Evolutionary conservation across 2,329 filamentous ascomycete species (phyloP), one percentile per base, ranked within the genome.

Genomic region (Aureobasidium lini): DNA sequence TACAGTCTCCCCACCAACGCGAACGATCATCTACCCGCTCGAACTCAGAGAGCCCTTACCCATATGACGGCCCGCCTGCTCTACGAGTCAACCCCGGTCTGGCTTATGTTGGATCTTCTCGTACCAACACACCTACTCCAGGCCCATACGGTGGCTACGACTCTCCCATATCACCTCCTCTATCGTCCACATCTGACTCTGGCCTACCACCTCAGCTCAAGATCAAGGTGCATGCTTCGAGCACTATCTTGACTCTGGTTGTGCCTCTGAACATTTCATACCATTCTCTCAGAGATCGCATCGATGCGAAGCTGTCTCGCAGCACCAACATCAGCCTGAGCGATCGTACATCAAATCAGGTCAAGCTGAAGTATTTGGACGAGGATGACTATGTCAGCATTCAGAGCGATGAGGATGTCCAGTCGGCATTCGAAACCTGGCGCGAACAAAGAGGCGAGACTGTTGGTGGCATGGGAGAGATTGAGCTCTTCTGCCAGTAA

Each of bases 241-340:
- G 88, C 48, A 94, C 92, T 69, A 95, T 95, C 66, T 88, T 96
- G 61, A 96, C 93, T 0, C 81, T 99, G n/a, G 93, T 99, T 10
- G 95, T 96, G 43, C 89, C 90, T 34, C 95, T 90, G 74, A 96
- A 95, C 71, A 97, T 97, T 67, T 88, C 90, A 42, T 97, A 95
- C 74, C 90, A 94, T 65, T 94, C 90, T 28, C 80, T 99, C 59
- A 91, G 94, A 64, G 94, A 97, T 70, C 88, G 94, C 10, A 96
- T 99, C 67, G 94, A 99, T 69, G 90, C 91, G 31, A 99, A 99
- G 73, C 83, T 99, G 60, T 88, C 88, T 61, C 85, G 90, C 59
- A 92, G 92, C 67, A 95, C 90, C 18, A 87, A 82, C 66, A 88
- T 89, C 70, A 92, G 88, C 57, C 92, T 96, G 68, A 86, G 86